Evolutionary conservation across 202 grass and related monocot genomes (phyloP).

Genomic region (Cymbopogon flexuosus): DNA sequence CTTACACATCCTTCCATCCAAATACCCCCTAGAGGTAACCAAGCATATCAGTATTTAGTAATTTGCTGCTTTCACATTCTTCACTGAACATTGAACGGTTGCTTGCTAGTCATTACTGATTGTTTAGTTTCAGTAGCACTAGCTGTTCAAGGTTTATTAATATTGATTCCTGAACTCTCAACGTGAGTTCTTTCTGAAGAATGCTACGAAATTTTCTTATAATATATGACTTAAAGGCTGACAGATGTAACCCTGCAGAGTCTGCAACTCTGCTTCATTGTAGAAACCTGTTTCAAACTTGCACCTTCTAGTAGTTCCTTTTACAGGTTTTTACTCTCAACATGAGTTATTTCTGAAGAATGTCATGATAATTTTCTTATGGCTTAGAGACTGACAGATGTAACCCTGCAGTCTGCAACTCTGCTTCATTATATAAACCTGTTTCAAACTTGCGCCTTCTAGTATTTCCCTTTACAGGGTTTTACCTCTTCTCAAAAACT

Average conservation of each 20-base stretch:
- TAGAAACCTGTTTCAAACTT: neutral
- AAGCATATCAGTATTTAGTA: neutral
- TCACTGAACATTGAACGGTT: neutral
- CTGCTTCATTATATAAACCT: neutral
- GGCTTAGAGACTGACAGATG: neutral
- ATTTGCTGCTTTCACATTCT: neutral
- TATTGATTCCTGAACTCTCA: neutral
- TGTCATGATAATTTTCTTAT: neutral
- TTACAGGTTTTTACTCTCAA: neutral
- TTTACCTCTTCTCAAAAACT: slow-evolving; percentile 23
- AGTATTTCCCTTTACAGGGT: neutral
- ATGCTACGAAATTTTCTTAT: neutral
- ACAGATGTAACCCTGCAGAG: neutral
- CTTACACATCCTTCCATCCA: slow-evolving; percentile 86
- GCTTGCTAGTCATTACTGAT: neutral
- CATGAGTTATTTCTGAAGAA: neutral
- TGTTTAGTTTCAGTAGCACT: neutral
- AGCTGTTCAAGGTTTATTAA: neutral
- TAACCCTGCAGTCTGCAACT: neutral
- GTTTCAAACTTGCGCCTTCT: slow-evolving; percentile 1
- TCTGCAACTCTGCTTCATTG: neutral
- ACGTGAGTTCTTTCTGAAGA: neutral
- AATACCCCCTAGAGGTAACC: slow-evolving; percentile 73
- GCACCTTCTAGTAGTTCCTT: neutral
- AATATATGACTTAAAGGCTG: neutral